Conservation (phyloP, 192 early-diverging fungal species). For the Coemansia sp. region DNA sequence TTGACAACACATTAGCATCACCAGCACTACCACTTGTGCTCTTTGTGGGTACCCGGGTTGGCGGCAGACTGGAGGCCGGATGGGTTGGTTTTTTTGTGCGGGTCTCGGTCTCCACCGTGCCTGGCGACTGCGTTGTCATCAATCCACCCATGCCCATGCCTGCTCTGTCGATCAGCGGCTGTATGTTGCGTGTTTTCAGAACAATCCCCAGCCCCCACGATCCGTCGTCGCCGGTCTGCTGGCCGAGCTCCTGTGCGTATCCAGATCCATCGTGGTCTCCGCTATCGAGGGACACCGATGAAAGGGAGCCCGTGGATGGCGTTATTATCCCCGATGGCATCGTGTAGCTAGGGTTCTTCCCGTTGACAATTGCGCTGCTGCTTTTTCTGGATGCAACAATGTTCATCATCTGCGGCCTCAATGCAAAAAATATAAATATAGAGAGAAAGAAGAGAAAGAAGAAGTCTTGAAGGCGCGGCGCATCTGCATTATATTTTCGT, state of each 20-base stretch:
- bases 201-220: conserved; percentile 46
- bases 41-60: neutral
- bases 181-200: conserved; percentile 12
- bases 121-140: neutral
- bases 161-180: neutral
- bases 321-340: neutral
- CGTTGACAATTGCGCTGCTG: neutral
- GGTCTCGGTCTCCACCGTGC: neutral
- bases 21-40: neutral
- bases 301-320: neutral
- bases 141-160: conserved; percentile 4
- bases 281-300: neutral
- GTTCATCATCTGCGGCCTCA: neutral
- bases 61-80: neutral
- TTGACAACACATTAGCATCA: neutral
- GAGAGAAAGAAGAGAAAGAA: neutral
- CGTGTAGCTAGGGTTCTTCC: neutral
- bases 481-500: no score
- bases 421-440: neutral
- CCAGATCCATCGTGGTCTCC: neutral
- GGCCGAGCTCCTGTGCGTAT: neutral
- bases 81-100: neutral
- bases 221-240: conserved; percentile 5
- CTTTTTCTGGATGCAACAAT: neutral
- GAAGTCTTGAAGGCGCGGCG: no score